Evolutionary conservation across 2,329 filamentous ascomycete species (phyloP), one percentile per base, ranked within the genome.

Genomic region (Pyrenophora seminiperda): DNA sequence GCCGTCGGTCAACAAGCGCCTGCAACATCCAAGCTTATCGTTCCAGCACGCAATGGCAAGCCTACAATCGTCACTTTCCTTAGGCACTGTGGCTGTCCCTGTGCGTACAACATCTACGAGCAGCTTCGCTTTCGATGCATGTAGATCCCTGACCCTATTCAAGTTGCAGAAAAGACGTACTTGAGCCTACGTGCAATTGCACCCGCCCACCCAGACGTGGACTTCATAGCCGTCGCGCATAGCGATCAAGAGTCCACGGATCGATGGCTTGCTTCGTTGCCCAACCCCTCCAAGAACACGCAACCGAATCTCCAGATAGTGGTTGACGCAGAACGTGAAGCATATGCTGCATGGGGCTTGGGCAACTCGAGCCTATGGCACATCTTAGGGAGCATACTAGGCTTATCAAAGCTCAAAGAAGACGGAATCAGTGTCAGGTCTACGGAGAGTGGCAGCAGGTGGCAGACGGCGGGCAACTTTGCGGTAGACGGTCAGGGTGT

Each of bases 11-110:
- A 77, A 27, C 75, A 77, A 53, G 85, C 85, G 1, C 86, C 86
- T 1, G 76, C 75, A 5, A 78, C 81, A 20, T 58, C 76, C 19
- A 76, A 78, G 51, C 73, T 89, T 5, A 65, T 67, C 6, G 70
- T 88, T n/a, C 79, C 81, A 1, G 72, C 76, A 1, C 71, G 76
- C 18, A 61, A 75, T 58, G 70, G 69, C 18, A 83, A 81, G 60
- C 83, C 84, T 0, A 82, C 81, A 0, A 67, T 91, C 1, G 73
- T 91, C 15, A 79, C 83, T 13, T 91, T 91, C 63, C 77, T 91
- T 5, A 79, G 88, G 27, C 87, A 90, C 68, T 90, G 87, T 67
- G 88, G 87, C 27, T 89, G 87, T 74, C 87, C 87, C 9, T 89
- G 87, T 88, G 79, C 66, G 80, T 71, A 30, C 18, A 0, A 7